Evolutionary conservation across 345 rosid genomes (phyloP), one percentile per base, ranked within the genome.

Genomic region (Isatis tinctoria): DNA sequence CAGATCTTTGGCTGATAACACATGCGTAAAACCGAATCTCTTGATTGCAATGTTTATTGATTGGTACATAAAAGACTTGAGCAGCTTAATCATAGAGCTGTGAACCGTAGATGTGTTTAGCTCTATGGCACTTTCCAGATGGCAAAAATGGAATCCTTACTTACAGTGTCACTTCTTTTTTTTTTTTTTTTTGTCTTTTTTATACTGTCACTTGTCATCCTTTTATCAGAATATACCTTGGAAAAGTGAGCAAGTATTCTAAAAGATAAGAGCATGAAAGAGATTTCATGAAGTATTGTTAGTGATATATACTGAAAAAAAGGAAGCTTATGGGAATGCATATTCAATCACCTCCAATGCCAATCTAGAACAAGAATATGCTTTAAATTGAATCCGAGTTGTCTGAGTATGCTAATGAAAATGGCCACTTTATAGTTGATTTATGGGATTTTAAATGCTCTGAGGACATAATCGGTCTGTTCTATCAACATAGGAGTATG

Each of bases 211-310:
- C 52, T 48, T 74, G 49, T 8, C 49, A 53, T 74, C 35, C 61
- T 58, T 66, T 65, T 58, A 13, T 58, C n/a, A 47, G 73, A 69
- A 61, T 75, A 60, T 75, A 20, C 48, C 43, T 43, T 44, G 35
- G 28, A 26, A 53, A 69, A 43, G 65, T 43, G 51, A 52, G 59
- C 57, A 43, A 54, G 2, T 53, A 41, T 44, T 74, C 49, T 17
- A 6, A 32, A 54, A 35, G 65, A 44, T 65, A 56, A 20, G 60
- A 70, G 57, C 44, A 35, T 20, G 59, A 59, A 22, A 22, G 24
- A 22, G 24, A 22, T 22, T 37, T 72, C 16, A 59, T 18, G 7
- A 70, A 45, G 4, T 28, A 17, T 44, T 11, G 35, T 32, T 32
- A 32, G 35, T 32, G 5, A 30, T 47, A n/a, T n/a, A n/a, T n/a